Evolutionary conservation across 2,329 filamentous ascomycete genomes (phyloP).

Genomic region (Hypoxylon sp.): DNA sequence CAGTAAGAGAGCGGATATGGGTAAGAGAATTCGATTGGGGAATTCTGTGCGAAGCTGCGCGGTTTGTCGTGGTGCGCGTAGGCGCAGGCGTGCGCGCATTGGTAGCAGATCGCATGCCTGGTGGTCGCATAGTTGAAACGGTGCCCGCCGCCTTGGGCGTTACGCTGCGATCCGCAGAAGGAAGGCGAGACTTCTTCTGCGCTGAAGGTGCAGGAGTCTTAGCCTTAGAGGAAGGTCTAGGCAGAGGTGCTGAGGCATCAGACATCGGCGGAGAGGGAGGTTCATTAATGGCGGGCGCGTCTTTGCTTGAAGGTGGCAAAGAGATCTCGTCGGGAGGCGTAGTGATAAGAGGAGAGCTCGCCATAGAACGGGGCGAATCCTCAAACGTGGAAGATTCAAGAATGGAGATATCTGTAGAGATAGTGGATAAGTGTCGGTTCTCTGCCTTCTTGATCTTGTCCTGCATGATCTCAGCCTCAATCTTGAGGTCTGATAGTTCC

Average conservation of each 20-base stretch:
- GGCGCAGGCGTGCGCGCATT: slow-evolving; percentile 63
- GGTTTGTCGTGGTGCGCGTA: slow-evolving; percentile 63
- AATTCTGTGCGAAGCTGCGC: slow-evolving; percentile 64
- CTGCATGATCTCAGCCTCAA: slow-evolving; percentile 93
- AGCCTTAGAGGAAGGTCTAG: slow-evolving; percentile 64
- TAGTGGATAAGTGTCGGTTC: slow-evolving; percentile 69
- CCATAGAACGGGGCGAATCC: slow-evolving; percentile 83
- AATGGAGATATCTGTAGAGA: slow-evolving; percentile 74
- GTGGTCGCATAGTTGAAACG: slow-evolving; percentile 56
- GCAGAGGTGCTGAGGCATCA: slow-evolving; percentile 78
- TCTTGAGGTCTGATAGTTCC: slow-evolving; percentile 91
- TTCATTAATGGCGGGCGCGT: slow-evolving; percentile 78
- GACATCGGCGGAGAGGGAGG: slow-evolving; percentile 96
- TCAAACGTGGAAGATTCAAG: slow-evolving; percentile 81
- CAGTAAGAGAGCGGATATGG: slow-evolving; percentile 93
- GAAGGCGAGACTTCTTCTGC: slow-evolving; percentile 66
- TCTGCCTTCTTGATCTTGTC: slow-evolving; percentile 89
- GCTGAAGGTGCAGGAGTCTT: slow-evolving; percentile 55
- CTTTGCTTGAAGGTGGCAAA: slow-evolving; percentile 65
- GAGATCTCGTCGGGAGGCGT: slow-evolving; percentile 85
- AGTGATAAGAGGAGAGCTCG: slow-evolving; percentile 89
- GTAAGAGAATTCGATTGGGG: slow-evolving; percentile 80
- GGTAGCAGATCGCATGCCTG: slow-evolving; percentile 63
- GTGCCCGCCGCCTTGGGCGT: slow-evolving; percentile 67
- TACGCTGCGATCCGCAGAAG: slow-evolving; percentile 67